phyloP scores from a whole-genome alignment of 106 monocot species.

The Chionographis japonica region DNA sequence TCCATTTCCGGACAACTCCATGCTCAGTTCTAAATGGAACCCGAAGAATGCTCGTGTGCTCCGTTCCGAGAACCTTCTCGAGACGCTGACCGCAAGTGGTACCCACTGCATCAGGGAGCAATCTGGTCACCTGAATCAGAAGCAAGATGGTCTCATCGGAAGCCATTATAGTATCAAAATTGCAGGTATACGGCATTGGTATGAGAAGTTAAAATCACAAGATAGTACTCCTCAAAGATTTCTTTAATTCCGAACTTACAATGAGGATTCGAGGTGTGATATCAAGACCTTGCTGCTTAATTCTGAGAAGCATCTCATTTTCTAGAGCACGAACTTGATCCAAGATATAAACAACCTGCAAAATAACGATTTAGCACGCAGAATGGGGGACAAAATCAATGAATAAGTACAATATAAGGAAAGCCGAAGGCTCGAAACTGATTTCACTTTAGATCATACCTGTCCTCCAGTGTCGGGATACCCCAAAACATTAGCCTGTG shows the following conservation, averaged over 20 bases:
- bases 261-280: conserved; percentile 83
- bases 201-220: background rate
- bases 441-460: conserved; percentile 27
- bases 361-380: background rate
- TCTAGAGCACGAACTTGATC: conserved; percentile 98
- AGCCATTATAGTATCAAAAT: background rate
- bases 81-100: conserved; percentile 64
- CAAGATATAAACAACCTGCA: conserved; percentile 94
- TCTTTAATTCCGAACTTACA: conserved; percentile 37
- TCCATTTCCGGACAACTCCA: conserved; percentile 55
- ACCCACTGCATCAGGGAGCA: conserved; percentile 62
- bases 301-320: conserved; percentile 82
- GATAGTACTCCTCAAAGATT: too few relatives aligned
- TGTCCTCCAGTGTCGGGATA: conserved; percentile 99
- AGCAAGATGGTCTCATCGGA: background rate
- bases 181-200: background rate
- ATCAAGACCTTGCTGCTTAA: conserved; percentile 82
- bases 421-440: background rate
- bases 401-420: background rate
- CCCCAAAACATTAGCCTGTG: conserved; percentile 92
- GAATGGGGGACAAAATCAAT: too few relatives aligned
- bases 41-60: conserved; percentile 58
- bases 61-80: conserved; percentile 61
- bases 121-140: conserved; percentile 43
- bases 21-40: conserved; percentile 59